phyloP scores from a whole-genome alignment of 1,284 basidiomycete species.

The Cryptococcus depauperatus region DNA sequence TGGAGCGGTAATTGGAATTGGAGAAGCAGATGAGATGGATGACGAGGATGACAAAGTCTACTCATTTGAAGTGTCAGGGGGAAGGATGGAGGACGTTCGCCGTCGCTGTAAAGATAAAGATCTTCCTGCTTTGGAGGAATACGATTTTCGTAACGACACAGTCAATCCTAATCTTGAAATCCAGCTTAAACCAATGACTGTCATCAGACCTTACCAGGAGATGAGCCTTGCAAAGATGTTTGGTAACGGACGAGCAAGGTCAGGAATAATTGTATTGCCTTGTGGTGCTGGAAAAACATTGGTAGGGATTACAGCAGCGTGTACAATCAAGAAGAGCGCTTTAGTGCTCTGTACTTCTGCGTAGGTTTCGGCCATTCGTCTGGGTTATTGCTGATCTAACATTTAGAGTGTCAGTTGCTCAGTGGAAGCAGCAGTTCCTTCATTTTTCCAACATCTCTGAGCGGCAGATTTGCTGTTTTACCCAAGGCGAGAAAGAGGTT shows the following conservation, averaged over 20 bases:
- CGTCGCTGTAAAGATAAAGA: conserved; percentile 89
- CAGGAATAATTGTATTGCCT: conserved; percentile 96
- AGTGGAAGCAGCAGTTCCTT: conserved; percentile 96
- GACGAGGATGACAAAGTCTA: conserved; percentile 95
- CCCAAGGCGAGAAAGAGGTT: conserved; percentile 92
- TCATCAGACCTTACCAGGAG: conserved; percentile 94
- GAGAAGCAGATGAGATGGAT: conserved; percentile 69
- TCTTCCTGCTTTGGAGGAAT: conserved; percentile 94
- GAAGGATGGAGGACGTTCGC: conserved; percentile 91
- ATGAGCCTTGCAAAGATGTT: conserved; percentile 98
- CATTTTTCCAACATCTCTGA: conserved; percentile 96
- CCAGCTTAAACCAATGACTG: conserved; percentile 90
- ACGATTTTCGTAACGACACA: conserved; percentile 93
- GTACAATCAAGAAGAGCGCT: conserved; percentile 98
- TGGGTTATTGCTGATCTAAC: not conserved
- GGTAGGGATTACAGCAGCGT: conserved; percentile 97
- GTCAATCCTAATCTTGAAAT: conserved; percentile 92
- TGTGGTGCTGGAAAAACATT: conserved; percentile 98
- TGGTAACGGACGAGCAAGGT: conserved; percentile 92
- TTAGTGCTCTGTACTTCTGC: conserved; percentile 96
- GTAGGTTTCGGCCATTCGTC: conserved; percentile 45
- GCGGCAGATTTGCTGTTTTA: conserved; percentile 89
- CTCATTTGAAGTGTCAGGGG: conserved; percentile 85
- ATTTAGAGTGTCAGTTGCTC: conserved; percentile 84
- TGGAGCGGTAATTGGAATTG: conserved; percentile 78